Evolutionary conservation across 371 early-diverging fungal species (phyloP).

Genomic region (Zychaea mexicana): DNA sequence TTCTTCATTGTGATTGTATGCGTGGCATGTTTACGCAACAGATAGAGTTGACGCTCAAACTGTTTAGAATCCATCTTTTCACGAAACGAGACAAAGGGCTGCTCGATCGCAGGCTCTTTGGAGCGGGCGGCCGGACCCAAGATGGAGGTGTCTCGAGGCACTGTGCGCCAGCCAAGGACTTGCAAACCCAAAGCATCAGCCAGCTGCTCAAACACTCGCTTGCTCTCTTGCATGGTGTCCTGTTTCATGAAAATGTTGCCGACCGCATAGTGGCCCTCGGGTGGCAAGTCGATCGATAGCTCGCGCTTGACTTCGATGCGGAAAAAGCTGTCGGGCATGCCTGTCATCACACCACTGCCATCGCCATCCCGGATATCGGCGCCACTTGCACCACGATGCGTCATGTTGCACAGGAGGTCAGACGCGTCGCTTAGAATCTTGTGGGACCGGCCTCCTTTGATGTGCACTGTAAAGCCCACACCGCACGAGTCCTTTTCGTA

Average conservation of each 20-base stretch:
- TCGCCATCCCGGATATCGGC: slow-evolving; percentile 90
- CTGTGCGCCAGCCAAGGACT: slow-evolving; percentile 90
- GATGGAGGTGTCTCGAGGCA: slow-evolving; percentile 84
- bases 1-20: slow-evolving; percentile 77
- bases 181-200: slow-evolving; percentile 71
- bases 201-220: slow-evolving; percentile 75
- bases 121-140: slow-evolving; percentile 87
- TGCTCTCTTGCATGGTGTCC: slow-evolving; percentile 63
- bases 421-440: slow-evolving; percentile 87
- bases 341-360: slow-evolving; percentile 92
- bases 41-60: slow-evolving; percentile 88
- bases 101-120: slow-evolving; percentile 92
- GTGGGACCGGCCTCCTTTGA: slow-evolving; percentile 84
- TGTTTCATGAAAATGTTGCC: slow-evolving; percentile 90
- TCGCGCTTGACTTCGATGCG: slow-evolving; percentile 59
- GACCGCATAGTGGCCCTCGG: slow-evolving; percentile 85
- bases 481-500: slow-evolving; percentile 95
- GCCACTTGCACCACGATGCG: slow-evolving; percentile 94
- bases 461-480: slow-evolving; percentile 95
- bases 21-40: slow-evolving; percentile 88
- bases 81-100: slow-evolving; percentile 84
- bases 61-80: slow-evolving; percentile 62
- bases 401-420: slow-evolving; percentile 93
- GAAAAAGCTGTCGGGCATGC: slow-evolving; percentile 91
- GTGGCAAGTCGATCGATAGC: slow-evolving; percentile 68